Base-by-base conservation (phyloP, 441 rosid species). In the Populus hybrid region DNA sequence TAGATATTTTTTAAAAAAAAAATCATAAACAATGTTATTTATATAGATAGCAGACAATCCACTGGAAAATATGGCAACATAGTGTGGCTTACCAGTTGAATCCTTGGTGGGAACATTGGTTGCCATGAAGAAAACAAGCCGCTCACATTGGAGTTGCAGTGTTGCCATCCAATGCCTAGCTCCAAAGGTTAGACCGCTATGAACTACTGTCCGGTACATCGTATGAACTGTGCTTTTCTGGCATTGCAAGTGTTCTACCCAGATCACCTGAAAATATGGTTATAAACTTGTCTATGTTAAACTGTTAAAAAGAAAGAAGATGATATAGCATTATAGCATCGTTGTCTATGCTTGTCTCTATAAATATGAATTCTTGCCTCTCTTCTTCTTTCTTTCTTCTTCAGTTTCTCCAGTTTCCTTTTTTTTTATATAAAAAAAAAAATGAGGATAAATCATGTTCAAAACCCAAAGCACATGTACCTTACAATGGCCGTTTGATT, bases 51-150 rank as follows among this genome's bases (percentile, higher is more conserved):
- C 21, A 11, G 30, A 7, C 19, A 57, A 23, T 8, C 26, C 57
- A 42, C 16, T 8, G 18, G 16, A 61, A 69, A 76, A 23, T 7
- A 11, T 21, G 7, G 38, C 35, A 68, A 73, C 42, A 21, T 65
- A 63, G 46, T 30, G 66, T 70, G 67, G 77, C 69, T 71, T 75
- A 95, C 99, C 99, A 12, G 87, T 88, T 70, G 99, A 94, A 85
- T 95, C 99, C 82, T 94, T 95, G 46, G 98, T 94, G 11, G 99
- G 99, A 79, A 95, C 98, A 81, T 95, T 94, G 75, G 97, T 95
- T 30, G 99, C 99, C 99, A 95, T 91, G 90, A 89, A 94, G 91
- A 95, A 95, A 21, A 95, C 98, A 14, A 88, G 90, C 78, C 94
- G 86, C 75, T 95, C 99, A n/a, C 99, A 95, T 59, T 95, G 97